Percentiles rank a stretch among this genome's conserved stretches.
Evolutionary conservation across 306 rosid species (phyloP).

Genomic region (Nissolia schottii): DNA sequence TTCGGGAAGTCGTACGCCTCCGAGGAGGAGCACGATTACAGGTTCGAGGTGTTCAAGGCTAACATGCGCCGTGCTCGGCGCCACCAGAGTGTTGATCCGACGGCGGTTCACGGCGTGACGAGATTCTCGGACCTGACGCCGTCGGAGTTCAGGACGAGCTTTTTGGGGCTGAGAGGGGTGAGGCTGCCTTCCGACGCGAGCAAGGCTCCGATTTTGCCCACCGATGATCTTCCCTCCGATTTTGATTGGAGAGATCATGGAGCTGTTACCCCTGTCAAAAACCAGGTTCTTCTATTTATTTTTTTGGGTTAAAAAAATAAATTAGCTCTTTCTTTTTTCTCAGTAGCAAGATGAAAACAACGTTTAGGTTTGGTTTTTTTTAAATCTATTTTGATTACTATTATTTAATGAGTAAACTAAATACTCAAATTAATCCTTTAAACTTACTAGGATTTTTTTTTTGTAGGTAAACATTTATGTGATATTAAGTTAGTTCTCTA

Average conservation of each 20-base stretch:
- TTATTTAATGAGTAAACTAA: no score
- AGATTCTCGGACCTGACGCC: constrained; percentile 79
- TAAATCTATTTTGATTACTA: background rate
- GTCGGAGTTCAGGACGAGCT: constrained; percentile 52
- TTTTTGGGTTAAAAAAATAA: no score
- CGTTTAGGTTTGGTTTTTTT: no score
- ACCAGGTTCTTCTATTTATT: no score
- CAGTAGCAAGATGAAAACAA: no score
- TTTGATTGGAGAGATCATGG: constrained; percentile 94
- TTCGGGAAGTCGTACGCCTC: constrained; percentile 61
- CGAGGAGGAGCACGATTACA: constrained; percentile 62
- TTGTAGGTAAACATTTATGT: no score
- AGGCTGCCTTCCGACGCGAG: constrained; percentile 58
- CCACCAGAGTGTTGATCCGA: constrained; percentile 76
- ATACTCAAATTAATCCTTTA: no score
- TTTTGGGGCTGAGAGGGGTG: constrained; percentile 60
- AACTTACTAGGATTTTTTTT: no score
- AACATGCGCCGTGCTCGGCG: constrained; percentile 67
- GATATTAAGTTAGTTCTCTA: no score
- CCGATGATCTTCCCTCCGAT: constrained; percentile 69
- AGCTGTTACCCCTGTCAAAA: constrained; percentile 73
- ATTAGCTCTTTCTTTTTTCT: no score
- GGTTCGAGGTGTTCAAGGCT: constrained; percentile 64
- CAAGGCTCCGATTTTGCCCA: constrained; percentile 77
- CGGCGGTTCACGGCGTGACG: constrained; percentile 84